A percentile compares a stretch with the other conserved stretches of the same genome.
phyloP scores from a whole-genome alignment of 768 basidiomycete species.

The Basidioascus undulatus region DNA sequence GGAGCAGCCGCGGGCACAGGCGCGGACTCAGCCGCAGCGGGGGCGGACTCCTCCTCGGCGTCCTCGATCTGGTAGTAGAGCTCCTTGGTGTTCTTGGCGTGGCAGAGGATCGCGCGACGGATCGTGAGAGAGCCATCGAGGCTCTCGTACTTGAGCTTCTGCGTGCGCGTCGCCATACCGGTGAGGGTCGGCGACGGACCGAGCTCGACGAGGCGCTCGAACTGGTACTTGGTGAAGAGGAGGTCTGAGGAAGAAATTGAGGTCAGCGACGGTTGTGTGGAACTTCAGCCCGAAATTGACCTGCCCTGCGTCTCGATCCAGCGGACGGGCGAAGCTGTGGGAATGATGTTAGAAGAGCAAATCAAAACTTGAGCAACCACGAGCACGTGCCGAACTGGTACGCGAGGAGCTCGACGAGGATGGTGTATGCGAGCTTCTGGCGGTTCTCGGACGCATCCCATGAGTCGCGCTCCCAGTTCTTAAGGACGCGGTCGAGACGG shows the following conservation, averaged over 20 bases:
- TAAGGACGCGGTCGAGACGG: constrained; percentile 78
- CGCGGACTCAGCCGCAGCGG: constrained; percentile 16
- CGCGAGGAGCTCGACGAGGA: constrained; percentile 85
- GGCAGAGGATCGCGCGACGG: constrained; percentile 61
- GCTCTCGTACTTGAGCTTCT: constrained; percentile 73
- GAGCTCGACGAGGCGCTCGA: constrained; percentile 84
- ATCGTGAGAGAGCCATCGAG: constrained; percentile 63
- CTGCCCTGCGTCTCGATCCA: constrained; percentile 99
- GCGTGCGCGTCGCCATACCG: constrained; percentile 74
- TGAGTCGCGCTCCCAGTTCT: constrained; percentile 71
- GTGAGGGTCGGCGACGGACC: constrained; percentile 91
- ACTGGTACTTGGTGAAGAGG: constrained; percentile 59
- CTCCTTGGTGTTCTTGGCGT: constrained; percentile 85
- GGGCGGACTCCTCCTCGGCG: constrained; percentile 23
- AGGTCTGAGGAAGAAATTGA: too few relatives aligned
- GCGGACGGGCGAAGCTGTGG: constrained; percentile 87
- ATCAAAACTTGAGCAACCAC: constrained; percentile 4
- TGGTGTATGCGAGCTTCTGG: constrained; percentile 81
- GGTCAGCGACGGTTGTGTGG: too few relatives aligned
- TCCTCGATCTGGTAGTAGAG: constrained; percentile 97
- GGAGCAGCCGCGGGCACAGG: constrained; percentile 21
- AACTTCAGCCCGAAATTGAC: too few relatives aligned
- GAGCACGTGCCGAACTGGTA: constrained; percentile 99
- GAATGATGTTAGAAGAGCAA: constrained; percentile 13
- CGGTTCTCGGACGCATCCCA: constrained; percentile 65